Base-by-base conservation (phyloP, 2,329 filamentous ascomycete genomes). In the Aspergillus amoenus region DNA sequence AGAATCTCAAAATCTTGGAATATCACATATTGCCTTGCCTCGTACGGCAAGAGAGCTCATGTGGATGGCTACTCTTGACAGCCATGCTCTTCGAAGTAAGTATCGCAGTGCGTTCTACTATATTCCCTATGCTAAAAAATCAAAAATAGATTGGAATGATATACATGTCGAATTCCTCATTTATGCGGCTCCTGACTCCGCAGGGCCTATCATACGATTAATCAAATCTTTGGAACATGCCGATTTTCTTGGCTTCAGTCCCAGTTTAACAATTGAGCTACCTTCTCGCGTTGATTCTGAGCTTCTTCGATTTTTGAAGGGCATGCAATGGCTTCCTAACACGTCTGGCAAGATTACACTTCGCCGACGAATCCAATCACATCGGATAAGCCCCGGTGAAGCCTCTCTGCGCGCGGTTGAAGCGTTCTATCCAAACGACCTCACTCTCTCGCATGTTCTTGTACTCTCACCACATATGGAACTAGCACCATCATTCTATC, bases 201-300 rank as follows among this genome's bases (percentile, higher is more conserved):
- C 90, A 2, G 92, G 90, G 11, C 89, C 88, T 50, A 72, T 97
- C 30, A 84, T 91, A 50, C 83, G 91, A 55, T 80, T 97, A 32
- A 82, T 99, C 4, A 83, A 84, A 58, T 96, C 92, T 4, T 80
- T 99, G 24, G 80, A 83, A 60, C 77, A 79, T 7, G 91, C 90
- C 5, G 91, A 97, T 69, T 93, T 92, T 69, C 82, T 85, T 46
- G 87, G 88, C 0, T 78, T 82, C 1, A 76, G 83, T 2, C 93
- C 93, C 3, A 86, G 89, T 60, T 78, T 99, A 46, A 96, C 89
- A 2, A 86, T 97, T 49, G 93, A 97, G 69, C 80, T 99, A 7
- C 91, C 93, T 0, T 78, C 84, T 27, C 76, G 84, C 30, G 77
- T 93, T 17, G 91, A 96, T 64, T 72, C 79, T 3, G 79, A 85